Evolutionary conservation across 495 filamentous ascomycete genomes (phyloP).

Genomic region (Xylaria grammica): DNA sequence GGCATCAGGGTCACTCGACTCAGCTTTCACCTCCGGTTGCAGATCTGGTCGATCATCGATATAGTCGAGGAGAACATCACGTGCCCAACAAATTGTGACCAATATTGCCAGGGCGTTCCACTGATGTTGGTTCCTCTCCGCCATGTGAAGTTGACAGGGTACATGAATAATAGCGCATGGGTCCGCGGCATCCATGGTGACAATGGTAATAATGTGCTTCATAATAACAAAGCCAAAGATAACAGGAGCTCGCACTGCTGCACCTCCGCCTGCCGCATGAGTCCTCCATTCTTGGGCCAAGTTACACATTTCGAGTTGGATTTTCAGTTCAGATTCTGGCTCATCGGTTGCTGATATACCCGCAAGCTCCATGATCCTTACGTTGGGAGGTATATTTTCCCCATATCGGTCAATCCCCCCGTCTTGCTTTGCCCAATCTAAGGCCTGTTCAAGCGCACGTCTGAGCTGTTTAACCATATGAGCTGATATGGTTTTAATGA

Average conservation of each 20-base stretch:
- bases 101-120: conserved; percentile 40
- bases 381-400: conserved; percentile 20
- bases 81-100: conserved; percentile 39
- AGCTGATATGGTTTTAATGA: conserved; percentile 1
- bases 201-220: conserved; percentile 37
- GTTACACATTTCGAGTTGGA: conserved; percentile 26
- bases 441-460: conserved; percentile 19
- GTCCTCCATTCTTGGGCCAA: conserved; percentile 26
- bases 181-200: conserved; percentile 32
- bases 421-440: conserved; percentile 33
- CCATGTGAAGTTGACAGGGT: conserved; percentile 35
- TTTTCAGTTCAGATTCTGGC: conserved; percentile 20
- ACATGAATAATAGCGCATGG: conserved; percentile 30
- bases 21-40: conserved; percentile 1
- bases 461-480: conserved; percentile 24
- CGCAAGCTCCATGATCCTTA: conserved; percentile 25
- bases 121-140: conserved; percentile 34
- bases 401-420: conserved; percentile 24
- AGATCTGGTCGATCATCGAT: conserved; percentile 16
- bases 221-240: conserved; percentile 37
- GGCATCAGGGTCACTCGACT: conserved; percentile 34
- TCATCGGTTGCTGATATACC: conserved; percentile 17
- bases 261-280: conserved; percentile 7
- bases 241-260: conserved; percentile 21
- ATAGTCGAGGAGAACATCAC: conserved; percentile 27